These are phyloP conservation scores for Acanthamoeba royreba DNA, from an alignment of 208 protist genomes.

Conservation along the genomic window DNA sequence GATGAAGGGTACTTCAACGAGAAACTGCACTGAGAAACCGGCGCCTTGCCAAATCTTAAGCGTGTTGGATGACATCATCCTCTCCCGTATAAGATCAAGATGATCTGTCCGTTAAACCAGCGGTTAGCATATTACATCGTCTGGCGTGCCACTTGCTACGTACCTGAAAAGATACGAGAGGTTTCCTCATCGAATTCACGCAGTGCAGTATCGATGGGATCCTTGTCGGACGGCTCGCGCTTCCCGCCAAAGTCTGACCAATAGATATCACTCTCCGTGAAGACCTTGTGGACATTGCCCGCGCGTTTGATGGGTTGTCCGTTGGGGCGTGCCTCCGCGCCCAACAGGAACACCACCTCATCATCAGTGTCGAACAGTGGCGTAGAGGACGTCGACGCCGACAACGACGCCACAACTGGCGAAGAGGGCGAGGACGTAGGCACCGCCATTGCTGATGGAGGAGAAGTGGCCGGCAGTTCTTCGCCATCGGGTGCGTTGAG, in stretches of 20 bases:
- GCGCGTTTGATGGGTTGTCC: background rate
- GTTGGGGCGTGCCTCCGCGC: background rate
- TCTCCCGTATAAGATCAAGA: background rate
- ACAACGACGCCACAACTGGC: background rate
- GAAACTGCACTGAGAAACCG: background rate
- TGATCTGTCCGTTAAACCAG: background rate
- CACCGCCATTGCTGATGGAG: too few species aligned
- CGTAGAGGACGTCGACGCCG: background rate
- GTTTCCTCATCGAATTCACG: background rate
- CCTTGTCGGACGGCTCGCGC: background rate
- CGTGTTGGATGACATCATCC: background rate
- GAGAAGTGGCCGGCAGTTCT: too few species aligned
- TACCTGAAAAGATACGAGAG: background rate
- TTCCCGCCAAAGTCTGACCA: background rate
- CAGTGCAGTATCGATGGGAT: background rate
- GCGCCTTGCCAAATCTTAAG: background rate
- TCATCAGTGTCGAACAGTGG: too few species aligned
- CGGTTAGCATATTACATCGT: background rate
- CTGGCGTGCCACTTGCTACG: background rate
- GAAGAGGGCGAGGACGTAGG: too few species aligned
- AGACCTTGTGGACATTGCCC: background rate
- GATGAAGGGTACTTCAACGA: background rate
- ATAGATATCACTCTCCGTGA: background rate
- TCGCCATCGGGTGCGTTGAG: too few species aligned
- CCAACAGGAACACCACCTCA: background rate